Percentiles rank a stretch among this genome's conserved stretches.
These are phyloP conservation scores for Carex cristatella DNA, from an alignment of 176 grass and related monocot genomes.

Conservation along the genomic window DNA sequence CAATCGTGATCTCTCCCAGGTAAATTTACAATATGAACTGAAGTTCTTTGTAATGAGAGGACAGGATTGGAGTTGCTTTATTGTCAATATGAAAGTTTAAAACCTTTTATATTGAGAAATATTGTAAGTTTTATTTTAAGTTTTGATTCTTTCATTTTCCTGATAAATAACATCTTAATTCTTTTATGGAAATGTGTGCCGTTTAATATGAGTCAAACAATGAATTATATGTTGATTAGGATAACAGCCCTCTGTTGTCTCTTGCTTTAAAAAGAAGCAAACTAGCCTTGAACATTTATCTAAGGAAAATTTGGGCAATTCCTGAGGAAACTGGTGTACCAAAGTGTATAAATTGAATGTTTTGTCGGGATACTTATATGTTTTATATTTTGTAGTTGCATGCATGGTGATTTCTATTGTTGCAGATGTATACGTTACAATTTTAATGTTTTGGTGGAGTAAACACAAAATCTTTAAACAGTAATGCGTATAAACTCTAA, in stretches of 20 bases:
- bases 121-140: background rate
- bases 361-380: background rate
- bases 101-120: background rate
- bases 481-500: background rate
- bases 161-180: background rate
- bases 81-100: background rate
- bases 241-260: background rate
- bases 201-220: background rate
- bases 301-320: background rate
- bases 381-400: background rate
- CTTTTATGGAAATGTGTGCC: background rate
- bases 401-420: background rate
- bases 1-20: slow-evolving; percentile 71
- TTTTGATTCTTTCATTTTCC: background rate
- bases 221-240: background rate
- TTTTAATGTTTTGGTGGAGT: background rate
- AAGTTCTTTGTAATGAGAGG: background rate
- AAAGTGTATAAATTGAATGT: background rate
- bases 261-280: background rate
- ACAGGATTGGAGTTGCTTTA: background rate
- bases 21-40: slow-evolving; percentile 19
- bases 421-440: background rate
- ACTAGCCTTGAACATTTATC: background rate
- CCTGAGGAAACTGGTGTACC: background rate
- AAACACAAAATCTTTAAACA: background rate